phyloP scores from a whole-genome alignment of 1,284 basidiomycete genomes.

The Takashimella koratensis region DNA sequence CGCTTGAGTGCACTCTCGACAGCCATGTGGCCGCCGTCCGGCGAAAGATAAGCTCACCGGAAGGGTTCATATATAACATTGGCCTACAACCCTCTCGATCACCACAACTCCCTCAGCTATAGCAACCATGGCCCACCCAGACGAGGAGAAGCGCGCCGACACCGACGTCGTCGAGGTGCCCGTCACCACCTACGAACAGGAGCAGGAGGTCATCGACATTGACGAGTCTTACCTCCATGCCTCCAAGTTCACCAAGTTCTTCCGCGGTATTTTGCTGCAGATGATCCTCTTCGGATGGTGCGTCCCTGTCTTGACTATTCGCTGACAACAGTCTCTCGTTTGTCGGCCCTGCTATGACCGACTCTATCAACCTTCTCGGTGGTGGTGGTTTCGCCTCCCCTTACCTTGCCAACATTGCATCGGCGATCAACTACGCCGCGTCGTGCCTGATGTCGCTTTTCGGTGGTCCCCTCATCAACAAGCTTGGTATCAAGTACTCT shows the following conservation, averaged over 20 bases:
- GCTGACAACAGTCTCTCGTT: slow-evolving; percentile 19
- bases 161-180: no score
- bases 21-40: no score
- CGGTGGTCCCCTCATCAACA: slow-evolving; percentile 36
- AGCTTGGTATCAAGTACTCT: slow-evolving; percentile 30
- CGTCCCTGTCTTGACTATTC: slow-evolving; percentile 4
- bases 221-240: slow-evolving; percentile 19
- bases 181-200: no score
- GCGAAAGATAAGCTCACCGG: no score
- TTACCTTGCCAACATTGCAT: slow-evolving; percentile 26
- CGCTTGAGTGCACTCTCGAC: no score
- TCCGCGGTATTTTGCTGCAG: slow-evolving; percentile 22
- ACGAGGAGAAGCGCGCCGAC: no score
- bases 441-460: slow-evolving; percentile 22
- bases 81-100: no score
- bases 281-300: slow-evolving; percentile 30
- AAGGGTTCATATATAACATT: neutral
- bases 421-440: slow-evolving; percentile 16
- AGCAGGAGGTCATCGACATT: no score
- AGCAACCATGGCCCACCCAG: no score
- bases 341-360: slow-evolving; percentile 27
- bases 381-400: slow-evolving; percentile 29
- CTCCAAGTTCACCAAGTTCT: slow-evolving; percentile 15
- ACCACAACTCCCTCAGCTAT: neutral
- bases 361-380: slow-evolving; percentile 29